Conservation (phyloP, 148 eudicot genomes). For the Bassia scoparia region DNA sequence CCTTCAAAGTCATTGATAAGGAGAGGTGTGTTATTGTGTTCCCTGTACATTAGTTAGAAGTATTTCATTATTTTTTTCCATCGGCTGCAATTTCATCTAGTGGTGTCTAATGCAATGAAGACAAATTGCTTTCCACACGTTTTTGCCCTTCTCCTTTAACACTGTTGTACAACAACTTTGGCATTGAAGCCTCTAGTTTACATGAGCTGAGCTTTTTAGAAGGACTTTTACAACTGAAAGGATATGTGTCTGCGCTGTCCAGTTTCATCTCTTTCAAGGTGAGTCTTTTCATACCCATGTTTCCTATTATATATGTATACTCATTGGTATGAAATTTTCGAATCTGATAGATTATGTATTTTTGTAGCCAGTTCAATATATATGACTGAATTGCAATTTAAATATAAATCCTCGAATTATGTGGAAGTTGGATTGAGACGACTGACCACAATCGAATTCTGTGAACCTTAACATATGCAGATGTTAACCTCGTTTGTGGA, state of each 20-base stretch:
- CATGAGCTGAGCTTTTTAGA: conserved; percentile 56
- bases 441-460: conserved; percentile 13
- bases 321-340: conserved; percentile 1
- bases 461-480: conserved; percentile 48
- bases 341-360: conserved; percentile 17
- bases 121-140: conserved; percentile 55
- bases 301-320: neutral
- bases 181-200: conserved; percentile 49
- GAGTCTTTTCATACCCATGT: conserved; percentile 16
- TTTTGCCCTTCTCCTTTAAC: conserved; percentile 66
- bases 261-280: conserved; percentile 54
- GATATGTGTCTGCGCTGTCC: conserved; percentile 65
- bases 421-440: conserved; percentile 14
- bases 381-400: conserved; percentile 62
- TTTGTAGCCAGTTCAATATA: conserved; percentile 83
- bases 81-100: conserved; percentile 17
- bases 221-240: conserved; percentile 59
- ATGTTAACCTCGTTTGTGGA: conserved; percentile 71
- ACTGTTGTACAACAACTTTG: conserved; percentile 55
- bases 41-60: conserved; percentile 9
- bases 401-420: conserved; percentile 11
- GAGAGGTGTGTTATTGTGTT: conserved; percentile 79
- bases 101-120: conserved; percentile 48
- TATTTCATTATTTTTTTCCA: neutral
- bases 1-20: conserved; percentile 64